These are phyloP conservation scores for Erythrobasidium hasegawianum DNA, from an alignment of 1,284 basidiomycete species.

Conservation along the genomic window DNA sequence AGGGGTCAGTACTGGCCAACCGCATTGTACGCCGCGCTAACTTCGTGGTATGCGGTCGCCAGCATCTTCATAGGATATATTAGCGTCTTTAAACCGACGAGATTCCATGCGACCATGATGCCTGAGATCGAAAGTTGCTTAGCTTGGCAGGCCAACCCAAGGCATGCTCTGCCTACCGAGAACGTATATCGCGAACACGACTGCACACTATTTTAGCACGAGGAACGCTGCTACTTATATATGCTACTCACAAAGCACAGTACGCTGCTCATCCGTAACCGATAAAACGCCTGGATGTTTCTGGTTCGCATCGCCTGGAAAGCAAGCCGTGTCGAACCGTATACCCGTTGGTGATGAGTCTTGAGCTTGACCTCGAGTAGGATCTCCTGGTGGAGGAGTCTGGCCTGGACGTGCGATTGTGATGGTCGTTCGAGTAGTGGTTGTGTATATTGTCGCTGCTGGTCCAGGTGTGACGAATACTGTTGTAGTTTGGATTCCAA, in stretches of 20 bases:
- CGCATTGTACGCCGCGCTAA: background rate
- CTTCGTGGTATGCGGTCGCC: slow-evolving; percentile 35
- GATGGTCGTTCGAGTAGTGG: background rate
- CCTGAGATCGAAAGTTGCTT: slow-evolving; percentile 3
- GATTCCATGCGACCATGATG: slow-evolving; percentile 35
- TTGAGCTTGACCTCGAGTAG: background rate
- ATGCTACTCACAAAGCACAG: slow-evolving; percentile 15
- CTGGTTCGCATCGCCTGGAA: slow-evolving; percentile 25
- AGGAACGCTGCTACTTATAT: background rate
- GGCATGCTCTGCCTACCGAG: background rate
- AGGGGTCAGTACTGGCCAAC: background rate
- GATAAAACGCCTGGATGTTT: slow-evolving; percentile 23
- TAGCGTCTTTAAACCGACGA: slow-evolving; percentile 28
- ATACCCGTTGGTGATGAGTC: slow-evolving; percentile 12
- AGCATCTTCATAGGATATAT: slow-evolving; percentile 37
- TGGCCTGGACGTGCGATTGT: background rate
- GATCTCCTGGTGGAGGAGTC: background rate
- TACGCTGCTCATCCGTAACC: slow-evolving; percentile 18
- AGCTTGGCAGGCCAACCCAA: background rate
- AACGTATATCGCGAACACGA: background rate
- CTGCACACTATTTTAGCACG: background rate
- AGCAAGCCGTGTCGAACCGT: slow-evolving; percentile 24
- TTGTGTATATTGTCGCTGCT: background rate
- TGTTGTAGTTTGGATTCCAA: background rate
- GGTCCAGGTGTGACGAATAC: background rate